Conservation (phyloP, 176 grass and related monocot species). For the Elaeis guineensis region DNA sequence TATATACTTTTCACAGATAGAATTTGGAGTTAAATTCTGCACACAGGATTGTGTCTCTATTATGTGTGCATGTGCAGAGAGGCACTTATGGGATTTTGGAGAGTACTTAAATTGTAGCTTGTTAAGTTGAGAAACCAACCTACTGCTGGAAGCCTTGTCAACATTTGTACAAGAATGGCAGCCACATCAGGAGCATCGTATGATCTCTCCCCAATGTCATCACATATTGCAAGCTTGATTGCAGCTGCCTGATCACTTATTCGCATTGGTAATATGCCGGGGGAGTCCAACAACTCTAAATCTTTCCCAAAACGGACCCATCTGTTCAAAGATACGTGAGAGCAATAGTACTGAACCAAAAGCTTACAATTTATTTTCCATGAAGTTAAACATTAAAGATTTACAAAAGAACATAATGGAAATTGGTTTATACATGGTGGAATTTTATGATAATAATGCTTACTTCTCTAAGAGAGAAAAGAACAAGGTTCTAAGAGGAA, state of each 20-base stretch:
- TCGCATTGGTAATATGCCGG: conserved; percentile 95
- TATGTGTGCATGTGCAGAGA: too few relatives aligned
- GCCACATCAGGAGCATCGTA: conserved; percentile 86
- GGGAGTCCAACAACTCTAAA: conserved; percentile 88
- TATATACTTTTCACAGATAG: too few relatives aligned
- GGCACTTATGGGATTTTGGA: too few relatives aligned
- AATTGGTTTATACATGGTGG: too few relatives aligned
- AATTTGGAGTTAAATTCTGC: too few relatives aligned
- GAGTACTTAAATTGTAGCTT: too few relatives aligned
- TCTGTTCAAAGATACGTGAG: conserved; percentile 38
- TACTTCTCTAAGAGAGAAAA: background rate
- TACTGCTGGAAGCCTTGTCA: conserved; percentile 55
- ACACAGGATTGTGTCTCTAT: too few relatives aligned
- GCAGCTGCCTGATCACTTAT: conserved; percentile 90
- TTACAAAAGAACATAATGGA: too few relatives aligned
- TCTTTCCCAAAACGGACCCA: conserved; percentile 92
- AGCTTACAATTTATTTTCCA: too few relatives aligned
- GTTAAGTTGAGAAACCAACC: conserved; percentile 29
- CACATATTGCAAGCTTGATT: conserved; percentile 94
- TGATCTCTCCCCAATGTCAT: conserved; percentile 93
- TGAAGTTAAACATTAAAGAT: too few relatives aligned
- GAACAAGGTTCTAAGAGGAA: background rate
- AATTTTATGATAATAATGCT: too few relatives aligned
- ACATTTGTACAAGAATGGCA: conserved; percentile 66
- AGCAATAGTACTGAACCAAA: too few relatives aligned